Percentiles rank a stretch among this genome's conserved stretches.
phyloP scores from a whole-genome alignment of 306 rosid species.

The Rosa multiflora region DNA sequence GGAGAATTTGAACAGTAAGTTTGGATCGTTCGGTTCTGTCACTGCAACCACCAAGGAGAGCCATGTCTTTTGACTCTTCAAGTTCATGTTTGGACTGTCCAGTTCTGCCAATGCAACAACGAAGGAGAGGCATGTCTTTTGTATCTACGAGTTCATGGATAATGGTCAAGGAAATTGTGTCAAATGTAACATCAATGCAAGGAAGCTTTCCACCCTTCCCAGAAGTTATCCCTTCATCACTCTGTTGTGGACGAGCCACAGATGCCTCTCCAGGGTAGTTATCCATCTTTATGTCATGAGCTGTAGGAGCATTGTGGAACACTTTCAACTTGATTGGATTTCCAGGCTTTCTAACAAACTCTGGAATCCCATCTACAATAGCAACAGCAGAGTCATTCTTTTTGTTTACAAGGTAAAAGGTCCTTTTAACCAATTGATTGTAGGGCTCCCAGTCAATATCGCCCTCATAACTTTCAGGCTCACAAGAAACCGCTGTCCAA shows the following conservation, averaged over 20 bases:
- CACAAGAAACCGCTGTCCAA: constrained; percentile 59
- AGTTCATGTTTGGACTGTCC: constrained; percentile 43
- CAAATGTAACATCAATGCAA: constrained; percentile 51
- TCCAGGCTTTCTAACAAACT: constrained; percentile 87
- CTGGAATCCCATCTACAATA: constrained; percentile 73
- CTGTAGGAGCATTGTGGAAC: constrained; percentile 41
- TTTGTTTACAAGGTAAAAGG: constrained; percentile 73
- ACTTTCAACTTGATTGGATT: constrained; percentile 87
- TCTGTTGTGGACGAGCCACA: constrained; percentile 30
- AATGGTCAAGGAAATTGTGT: constrained; percentile 58
- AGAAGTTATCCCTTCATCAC: constrained; percentile 39
- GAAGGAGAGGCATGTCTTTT: constrained; percentile 57
- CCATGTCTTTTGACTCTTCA: constrained; percentile 51
- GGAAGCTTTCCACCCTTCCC: constrained; percentile 48
- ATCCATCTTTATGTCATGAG: constrained; percentile 41
- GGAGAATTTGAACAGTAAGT: constrained; percentile 57
- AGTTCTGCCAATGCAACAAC: constrained; percentile 21
- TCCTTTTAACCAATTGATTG: constrained; percentile 53
- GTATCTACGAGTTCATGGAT: constrained; percentile 71
- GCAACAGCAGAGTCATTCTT: constrained; percentile 80
- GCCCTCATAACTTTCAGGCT: constrained; percentile 46
- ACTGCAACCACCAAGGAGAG: constrained; percentile 58
- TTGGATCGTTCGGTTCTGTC: constrained; percentile 44
- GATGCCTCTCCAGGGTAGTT: constrained; percentile 40
- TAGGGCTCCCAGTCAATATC: constrained; percentile 60